Base-by-base conservation (phyloP, 768 basidiomycete genomes). In the Boletellus sp. region DNA sequence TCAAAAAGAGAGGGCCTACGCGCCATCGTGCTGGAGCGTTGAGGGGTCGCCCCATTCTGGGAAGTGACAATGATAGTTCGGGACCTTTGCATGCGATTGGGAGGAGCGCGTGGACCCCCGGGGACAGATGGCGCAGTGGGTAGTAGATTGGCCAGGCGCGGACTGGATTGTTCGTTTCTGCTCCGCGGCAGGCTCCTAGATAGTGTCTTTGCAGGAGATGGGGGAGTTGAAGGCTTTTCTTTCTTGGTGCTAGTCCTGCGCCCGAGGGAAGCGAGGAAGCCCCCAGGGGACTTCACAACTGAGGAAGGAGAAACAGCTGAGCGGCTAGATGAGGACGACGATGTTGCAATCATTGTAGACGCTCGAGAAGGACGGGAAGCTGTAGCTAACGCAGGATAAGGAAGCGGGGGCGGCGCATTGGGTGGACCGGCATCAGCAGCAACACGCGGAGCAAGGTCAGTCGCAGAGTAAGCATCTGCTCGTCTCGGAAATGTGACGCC, bases 401-500 rank as follows among this genome's bases (percentile, higher is more conserved):
- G 90, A 34, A 92, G 76, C 6, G 76, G 62, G 0, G 84, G 80
- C 0, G 81, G 80, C 8, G 75, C 68, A 47, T 73, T 77, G n/a
- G 84, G 74, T 1, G 77, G 74, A 13, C 74, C 71, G 47, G 78
- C 63, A 57, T 85, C 81, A 42, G 68, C 71, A 17, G 58, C 70
- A 47, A 48, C 70, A 45, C 70, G 73, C 23, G 75, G 67, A 4
- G 82, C 74, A 12, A 92, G 75, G 64, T 92, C 90, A 3, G 89
- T 90, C 6, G 90, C 90, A 22, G 75, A 74, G 48, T 80, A 83
- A 10, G 90, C 87, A 58, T 92, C 90, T n/a, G 83, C 73, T 24
- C 90, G 83, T 23, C 78, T 78, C 15, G 90, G 88, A 67, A 92
- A 92, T 0, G 89, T 89, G 37, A 77, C 78, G 55, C 88, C 86